These are phyloP conservation scores for Jackrogersella multiformis DNA, from an alignment of 495 filamentous ascomycete genomes.

Conservation along the genomic window DNA sequence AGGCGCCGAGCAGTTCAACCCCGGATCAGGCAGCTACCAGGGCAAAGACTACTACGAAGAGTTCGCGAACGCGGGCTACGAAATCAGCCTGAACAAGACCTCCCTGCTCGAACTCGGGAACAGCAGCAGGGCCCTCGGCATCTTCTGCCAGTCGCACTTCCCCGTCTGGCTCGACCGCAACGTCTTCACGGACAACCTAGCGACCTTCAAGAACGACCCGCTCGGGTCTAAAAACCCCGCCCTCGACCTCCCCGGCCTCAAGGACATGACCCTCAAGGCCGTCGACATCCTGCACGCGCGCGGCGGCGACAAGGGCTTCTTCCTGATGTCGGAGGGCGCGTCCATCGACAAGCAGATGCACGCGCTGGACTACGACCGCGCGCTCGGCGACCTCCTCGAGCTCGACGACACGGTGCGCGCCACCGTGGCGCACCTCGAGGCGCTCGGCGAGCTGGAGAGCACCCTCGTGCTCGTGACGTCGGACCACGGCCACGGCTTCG, in stretches of 20 bases:
- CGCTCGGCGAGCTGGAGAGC: slow-evolving; percentile 65
- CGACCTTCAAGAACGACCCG: slow-evolving; percentile 67
- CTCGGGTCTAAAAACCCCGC: slow-evolving; percentile 66
- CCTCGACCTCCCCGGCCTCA: slow-evolving; percentile 73
- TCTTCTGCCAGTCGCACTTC: slow-evolving; percentile 72
- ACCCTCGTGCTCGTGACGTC: slow-evolving; percentile 77
- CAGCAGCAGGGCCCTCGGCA: slow-evolving; percentile 67
- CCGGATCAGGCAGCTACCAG: slow-evolving; percentile 60
- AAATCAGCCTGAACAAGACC: slow-evolving; percentile 72
- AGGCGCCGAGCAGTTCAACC: slow-evolving; percentile 76
- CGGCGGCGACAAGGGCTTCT: slow-evolving; percentile 71
- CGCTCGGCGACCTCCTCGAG: slow-evolving; percentile 78
- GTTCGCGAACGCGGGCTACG: slow-evolving; percentile 72
- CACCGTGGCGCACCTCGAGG: slow-evolving; percentile 68
- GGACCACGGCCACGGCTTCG: slow-evolving; percentile 82
- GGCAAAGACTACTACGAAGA: slow-evolving; percentile 73
- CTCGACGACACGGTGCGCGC: slow-evolving; percentile 77
- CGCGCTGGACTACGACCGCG: slow-evolving; percentile 76
- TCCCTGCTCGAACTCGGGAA: slow-evolving; percentile 61
- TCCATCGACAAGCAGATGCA: slow-evolving; percentile 87
- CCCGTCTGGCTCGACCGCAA: slow-evolving; percentile 79
- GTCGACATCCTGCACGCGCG: slow-evolving; percentile 73
- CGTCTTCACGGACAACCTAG: slow-evolving; percentile 70
- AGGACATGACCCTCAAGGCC: slow-evolving; percentile 84
- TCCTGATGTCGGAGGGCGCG: slow-evolving; percentile 80